Evolutionary conservation across 345 rosid genomes (phyloP).

Genomic region (Noccaea caerulescens): DNA sequence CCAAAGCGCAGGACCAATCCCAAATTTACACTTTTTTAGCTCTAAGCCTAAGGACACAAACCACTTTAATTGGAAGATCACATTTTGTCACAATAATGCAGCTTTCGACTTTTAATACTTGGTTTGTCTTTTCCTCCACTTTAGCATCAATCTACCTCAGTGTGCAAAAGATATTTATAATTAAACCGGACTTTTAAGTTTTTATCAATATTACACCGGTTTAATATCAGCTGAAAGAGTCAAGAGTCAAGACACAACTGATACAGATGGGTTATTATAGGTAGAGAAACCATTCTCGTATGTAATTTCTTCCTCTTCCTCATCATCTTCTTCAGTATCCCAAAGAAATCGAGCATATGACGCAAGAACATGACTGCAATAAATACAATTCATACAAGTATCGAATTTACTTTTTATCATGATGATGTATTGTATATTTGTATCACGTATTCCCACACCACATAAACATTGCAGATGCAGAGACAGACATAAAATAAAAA

Average conservation of each 20-base stretch:
- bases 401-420: not conserved
- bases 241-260: conserved; percentile 43
- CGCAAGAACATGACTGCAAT: conserved; percentile 62
- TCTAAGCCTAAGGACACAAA: conserved; percentile 30
- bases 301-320: conserved; percentile 27
- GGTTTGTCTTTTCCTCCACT: conserved; percentile 19
- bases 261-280: conserved; percentile 32
- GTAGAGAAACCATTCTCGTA: conserved; percentile 35
- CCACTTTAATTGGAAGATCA: conserved; percentile 26
- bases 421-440: not conserved
- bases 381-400: conserved; percentile 9
- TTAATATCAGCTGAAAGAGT: conserved; percentile 26
- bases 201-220: conserved; percentile 32
- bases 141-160: conserved; percentile 25
- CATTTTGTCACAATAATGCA: conserved; percentile 15
- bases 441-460: conserved; percentile 14
- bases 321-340: conserved; percentile 63
- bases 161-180: conserved; percentile 21
- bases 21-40: conserved; percentile 13
- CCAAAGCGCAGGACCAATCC: conserved; percentile 23
- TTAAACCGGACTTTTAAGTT: conserved; percentile 29
- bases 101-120: conserved; percentile 7
- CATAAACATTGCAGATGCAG: conserved; percentile 8
- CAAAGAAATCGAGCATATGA: conserved; percentile 80
- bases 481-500: not conserved